Evolutionary conservation across 108 stramenopile genomes (phyloP).

Genomic region (Nitzschia sp.): DNA sequence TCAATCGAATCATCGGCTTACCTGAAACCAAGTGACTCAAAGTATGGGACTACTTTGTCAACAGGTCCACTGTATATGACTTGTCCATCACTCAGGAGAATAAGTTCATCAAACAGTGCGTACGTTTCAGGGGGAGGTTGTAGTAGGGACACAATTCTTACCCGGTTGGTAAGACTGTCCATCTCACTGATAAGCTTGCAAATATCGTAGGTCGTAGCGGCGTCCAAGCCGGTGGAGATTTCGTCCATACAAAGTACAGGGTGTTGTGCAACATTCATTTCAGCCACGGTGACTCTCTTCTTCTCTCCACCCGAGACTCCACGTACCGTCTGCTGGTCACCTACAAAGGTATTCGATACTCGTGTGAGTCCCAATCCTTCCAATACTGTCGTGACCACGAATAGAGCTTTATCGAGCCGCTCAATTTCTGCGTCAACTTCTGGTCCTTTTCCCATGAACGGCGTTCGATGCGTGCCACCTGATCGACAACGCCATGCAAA

Average conservation of each 20-base stretch:
- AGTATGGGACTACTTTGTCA: too few relatives aligned
- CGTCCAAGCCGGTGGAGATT: slow-evolving; percentile 82
- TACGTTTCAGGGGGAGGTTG: slow-evolving; percentile 94
- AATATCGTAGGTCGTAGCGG: slow-evolving; percentile 85
- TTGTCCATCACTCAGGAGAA: slow-evolving; percentile 78
- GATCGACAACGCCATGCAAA: too few relatives aligned
- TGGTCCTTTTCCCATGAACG: too few relatives aligned
- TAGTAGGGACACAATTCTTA: slow-evolving; percentile 72
- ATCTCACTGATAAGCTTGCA: slow-evolving; percentile 44
- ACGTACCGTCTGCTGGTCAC: slow-evolving; percentile 64
- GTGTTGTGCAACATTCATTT: slow-evolving; percentile 57
- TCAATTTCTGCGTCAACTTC: slow-evolving; percentile 24
- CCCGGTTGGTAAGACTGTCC: slow-evolving; percentile 26
- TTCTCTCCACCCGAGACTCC: slow-evolving; percentile 90
- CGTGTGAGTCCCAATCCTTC: slow-evolving; percentile 56
- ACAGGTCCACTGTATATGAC: too few relatives aligned
- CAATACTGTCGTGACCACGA: slow-evolving; percentile 31
- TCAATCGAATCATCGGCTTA: too few relatives aligned
- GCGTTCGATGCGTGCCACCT: too few relatives aligned
- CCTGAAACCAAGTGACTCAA: too few relatives aligned
- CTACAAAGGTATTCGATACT: slow-evolving; percentile 76
- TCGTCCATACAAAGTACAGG: slow-evolving; percentile 58
- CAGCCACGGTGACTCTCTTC: slow-evolving; percentile 85
- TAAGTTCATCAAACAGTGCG: slow-evolving; percentile 88
- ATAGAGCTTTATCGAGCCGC: slow-evolving; percentile 33